Conservation (phyloP, 164 flowering plant species). For the Annona squamosa region DNA sequence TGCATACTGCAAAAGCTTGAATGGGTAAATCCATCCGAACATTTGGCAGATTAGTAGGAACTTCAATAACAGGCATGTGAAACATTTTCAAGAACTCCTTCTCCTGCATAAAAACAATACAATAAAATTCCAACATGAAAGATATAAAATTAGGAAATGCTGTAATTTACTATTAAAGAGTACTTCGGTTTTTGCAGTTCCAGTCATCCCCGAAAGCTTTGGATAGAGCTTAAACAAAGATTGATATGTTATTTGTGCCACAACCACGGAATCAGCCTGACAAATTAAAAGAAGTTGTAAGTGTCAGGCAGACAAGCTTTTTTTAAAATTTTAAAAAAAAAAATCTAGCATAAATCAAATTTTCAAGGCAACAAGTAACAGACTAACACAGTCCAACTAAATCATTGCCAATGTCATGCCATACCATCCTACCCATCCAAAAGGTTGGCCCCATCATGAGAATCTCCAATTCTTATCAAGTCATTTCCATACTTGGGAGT, state of each 20-base stretch:
- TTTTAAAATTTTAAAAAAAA: neutral
- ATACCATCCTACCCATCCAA: neutral
- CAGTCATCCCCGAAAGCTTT: slow-evolving; percentile 98
- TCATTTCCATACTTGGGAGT: no score
- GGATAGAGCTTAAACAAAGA: slow-evolving; percentile 96
- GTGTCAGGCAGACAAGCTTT: slow-evolving; percentile 9
- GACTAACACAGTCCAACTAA: neutral
- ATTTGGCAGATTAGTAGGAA: slow-evolving; percentile 88
- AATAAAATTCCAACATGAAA: neutral
- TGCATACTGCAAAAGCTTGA: slow-evolving; percentile 90
- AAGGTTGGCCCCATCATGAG: neutral
- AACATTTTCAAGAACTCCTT: slow-evolving; percentile 95
- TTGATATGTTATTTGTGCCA: slow-evolving; percentile 97
- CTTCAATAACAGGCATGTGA: slow-evolving; percentile 92
- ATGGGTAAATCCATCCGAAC: slow-evolving; percentile 87
- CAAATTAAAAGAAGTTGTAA: slow-evolving; percentile 9
- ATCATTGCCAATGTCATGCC: neutral
- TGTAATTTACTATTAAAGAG: neutral
- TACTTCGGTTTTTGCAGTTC: slow-evolving; percentile 99
- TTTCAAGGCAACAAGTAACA: neutral
- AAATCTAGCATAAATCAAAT: no score
- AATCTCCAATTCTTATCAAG: neutral
- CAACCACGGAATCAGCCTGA: slow-evolving; percentile 90
- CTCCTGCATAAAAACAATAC: slow-evolving; percentile 43
- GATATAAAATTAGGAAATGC: neutral